Evolutionary conservation across 345 rosid species (phyloP), one percentile per base, ranked within the genome.

Genomic region (Raphanus sativus): DNA sequence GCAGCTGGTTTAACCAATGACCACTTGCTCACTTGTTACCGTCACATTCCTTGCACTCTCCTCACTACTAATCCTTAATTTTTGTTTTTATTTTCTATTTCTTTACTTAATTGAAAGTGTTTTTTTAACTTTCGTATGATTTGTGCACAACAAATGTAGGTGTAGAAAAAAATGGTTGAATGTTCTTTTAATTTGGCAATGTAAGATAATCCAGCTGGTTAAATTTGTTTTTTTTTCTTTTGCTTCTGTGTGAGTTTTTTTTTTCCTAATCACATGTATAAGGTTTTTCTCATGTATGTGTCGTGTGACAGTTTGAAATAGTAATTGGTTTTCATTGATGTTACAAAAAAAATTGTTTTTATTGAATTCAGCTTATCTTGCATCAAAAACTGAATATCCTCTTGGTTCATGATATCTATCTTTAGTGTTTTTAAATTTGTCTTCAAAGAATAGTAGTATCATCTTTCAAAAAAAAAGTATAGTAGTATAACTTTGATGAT

Each of bases 1-100:
- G 90, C 90, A 3, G 86, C 87, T 58, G 93, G 90, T 29, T 81
- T 89, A 32, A 79, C 84, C 34, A 89, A 89, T 76, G 90, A 83
- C 79, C 93, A 89, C 77, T 76, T 89, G 76, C 30, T 83, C 84
- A 77, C 87, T 52, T 89, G 93, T 59, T 29, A 8, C 68, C 80
- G 80, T 52, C 80, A 77, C 65, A 4, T 3, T 9, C 75, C 75
- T 40, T 77, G 80, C 80, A 64, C 65, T 16, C 52, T 77, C 26
- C 66, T 77, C 6, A 26, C 59, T 3, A 70, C 65, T 26, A 77
- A 70, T 4, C 65, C 48, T 33, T 77, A 55, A 70, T 25, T 34
- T 12, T 16, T 33, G 0, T 0, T 67, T 11, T 16, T 8, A 17
- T 54, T 54, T 59, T 16, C 16, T 60, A 28, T 60, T 60, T 28